Base-by-base conservation (phyloP, 306 rosid species). In the Cajanus cajan region DNA sequence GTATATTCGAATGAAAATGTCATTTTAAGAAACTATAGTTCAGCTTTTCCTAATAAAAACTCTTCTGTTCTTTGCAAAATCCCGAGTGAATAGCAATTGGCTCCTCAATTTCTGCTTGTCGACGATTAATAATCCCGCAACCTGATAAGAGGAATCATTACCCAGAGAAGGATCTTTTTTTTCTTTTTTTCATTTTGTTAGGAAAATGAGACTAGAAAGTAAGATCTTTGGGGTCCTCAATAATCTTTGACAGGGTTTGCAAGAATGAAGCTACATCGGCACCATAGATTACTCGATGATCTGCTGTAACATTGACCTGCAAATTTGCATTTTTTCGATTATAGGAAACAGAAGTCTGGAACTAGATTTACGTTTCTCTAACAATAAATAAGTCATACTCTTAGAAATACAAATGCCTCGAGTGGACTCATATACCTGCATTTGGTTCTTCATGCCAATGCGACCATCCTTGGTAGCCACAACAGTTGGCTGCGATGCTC, bases 241-340 rank as follows among this genome's bases (percentile, higher is more conserved):
- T 91, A 73, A 93, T 91, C 81, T 84, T 78, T 52, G 98, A 93
- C 80, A 96, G 82, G 39, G 94, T 93, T 89, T 91, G 95, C 94
- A 96, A 90, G 94, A 96, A 96, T 4, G 90, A 63, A 82, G 99
- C 98, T 54, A 96, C 89, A 79, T 96, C 97, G 33, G 98, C 87
- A 50, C 99, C 98, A 4, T 96, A 96, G 80, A 96, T 93, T 65
- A 96, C 90, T 15, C 99, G 93, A 83, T 96, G 99, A 84, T 96
- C 99, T n/a, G 99, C 99, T 0, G 99, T 96, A 67, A 96, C 89
- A 85, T 93, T 96, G 68, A 93, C 97, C 99, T 96, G 90, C 64
- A 85, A 24, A 71, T 45, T 78, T 74, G 71, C 43, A 70, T 31
- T 52, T 63, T 31, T 62, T 69, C 61, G 71, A 36, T 74, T 48